Base-by-base conservation (phyloP, 768 basidiomycete genomes). In the Tricholoma bakamatsutake region DNA sequence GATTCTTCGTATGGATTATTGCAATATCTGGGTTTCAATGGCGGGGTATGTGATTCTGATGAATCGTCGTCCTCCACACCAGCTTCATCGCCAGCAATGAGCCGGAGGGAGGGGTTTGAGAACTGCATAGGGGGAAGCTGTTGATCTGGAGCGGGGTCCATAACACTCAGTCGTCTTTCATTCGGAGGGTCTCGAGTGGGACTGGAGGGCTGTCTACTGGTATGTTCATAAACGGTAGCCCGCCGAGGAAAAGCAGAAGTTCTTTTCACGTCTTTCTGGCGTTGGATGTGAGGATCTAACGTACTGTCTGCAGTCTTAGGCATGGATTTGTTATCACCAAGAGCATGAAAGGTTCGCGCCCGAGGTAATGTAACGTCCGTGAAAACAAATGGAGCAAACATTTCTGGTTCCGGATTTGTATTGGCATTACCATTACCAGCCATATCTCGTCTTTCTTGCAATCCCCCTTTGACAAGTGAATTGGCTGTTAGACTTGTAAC, bases 141-240 rank as follows among this genome's bases (percentile, higher is more conserved):
- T 24, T 1, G 21, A 24, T 15, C 46, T 30, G 27, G 13, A 30
- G 28, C 13, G 30, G 46, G 28, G 5, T 30, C 46, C 46, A 28
- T 30, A 5, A 28, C 15, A 4, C 5, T n/a, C 7, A 15, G 5
- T n/a, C 27, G 5, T n/a, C 27, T 47, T 27, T 15, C 5, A 28
- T 15, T 18, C 24, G 13, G 46, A n/a, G 50, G 31, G 12, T 54
- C 57, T 28, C 30, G 45, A 42, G 34, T 15, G 17, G 55, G 53
- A 47, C 34, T 50, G 39, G 39, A 47, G 5, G 50, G 39, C 11
- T 52, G 55, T 10, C 52, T 6, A 7, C 15, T 30, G 7, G 57
- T 58, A 24, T 53, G n/a, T 5, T 55, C 52, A 5, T 59, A 55
- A 11, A 60, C 39, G 45, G 57, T 62, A 5, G 56, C 53, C 31